A percentile compares a stretch with the other conserved stretches of the same genome.
These are phyloP conservation scores for Fusarium pseudograminearum DNA, from an alignment of 2,329 filamentous ascomycete species.

Conservation along the genomic window DNA sequence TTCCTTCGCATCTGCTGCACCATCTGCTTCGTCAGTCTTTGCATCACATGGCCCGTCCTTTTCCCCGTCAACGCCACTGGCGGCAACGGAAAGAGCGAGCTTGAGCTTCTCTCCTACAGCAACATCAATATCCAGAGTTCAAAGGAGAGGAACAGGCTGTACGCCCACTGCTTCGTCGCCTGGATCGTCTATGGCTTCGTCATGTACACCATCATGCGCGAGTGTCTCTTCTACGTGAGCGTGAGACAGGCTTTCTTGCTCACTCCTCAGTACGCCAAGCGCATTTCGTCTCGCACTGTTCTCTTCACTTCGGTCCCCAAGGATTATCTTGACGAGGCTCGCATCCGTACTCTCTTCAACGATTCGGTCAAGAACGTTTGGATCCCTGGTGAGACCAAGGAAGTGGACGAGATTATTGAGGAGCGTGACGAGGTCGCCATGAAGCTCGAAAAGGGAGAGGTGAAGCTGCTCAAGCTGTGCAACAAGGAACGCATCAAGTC, in stretches of 20 bases:
- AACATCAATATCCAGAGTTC: constrained; percentile 58
- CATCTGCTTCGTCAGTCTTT: constrained; percentile 83
- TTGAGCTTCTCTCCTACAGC: constrained; percentile 62
- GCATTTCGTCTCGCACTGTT: constrained; percentile 90
- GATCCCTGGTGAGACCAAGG: constrained; percentile 79
- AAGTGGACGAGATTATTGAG: constrained; percentile 81
- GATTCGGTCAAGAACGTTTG: constrained; percentile 84
- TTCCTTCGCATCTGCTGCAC: constrained; percentile 82
- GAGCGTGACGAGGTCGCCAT: constrained; percentile 80
- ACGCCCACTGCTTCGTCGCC: constrained; percentile 82
- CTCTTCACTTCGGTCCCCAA: constrained; percentile 90
- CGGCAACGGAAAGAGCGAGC: constrained; percentile 71
- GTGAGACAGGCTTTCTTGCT: constrained; percentile 94
- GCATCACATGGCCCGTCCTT: constrained; percentile 87
- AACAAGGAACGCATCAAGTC: constrained; percentile 55
- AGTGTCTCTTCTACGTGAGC: constrained; percentile 94
- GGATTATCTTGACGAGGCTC: constrained; percentile 78
- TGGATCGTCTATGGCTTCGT: constrained; percentile 90
- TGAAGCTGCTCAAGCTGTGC: constrained; percentile 77
- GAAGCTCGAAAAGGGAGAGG: constrained; percentile 85
- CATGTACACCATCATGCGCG: constrained; percentile 88
- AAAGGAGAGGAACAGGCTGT: constrained; percentile 74
- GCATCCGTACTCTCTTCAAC: constrained; percentile 81
- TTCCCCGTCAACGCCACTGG: constrained; percentile 88
- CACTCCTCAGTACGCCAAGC: constrained; percentile 82